Base-by-base conservation (phyloP, 176 grass and related monocot genomes). In the Tillandsia leiboldiana region DNA sequence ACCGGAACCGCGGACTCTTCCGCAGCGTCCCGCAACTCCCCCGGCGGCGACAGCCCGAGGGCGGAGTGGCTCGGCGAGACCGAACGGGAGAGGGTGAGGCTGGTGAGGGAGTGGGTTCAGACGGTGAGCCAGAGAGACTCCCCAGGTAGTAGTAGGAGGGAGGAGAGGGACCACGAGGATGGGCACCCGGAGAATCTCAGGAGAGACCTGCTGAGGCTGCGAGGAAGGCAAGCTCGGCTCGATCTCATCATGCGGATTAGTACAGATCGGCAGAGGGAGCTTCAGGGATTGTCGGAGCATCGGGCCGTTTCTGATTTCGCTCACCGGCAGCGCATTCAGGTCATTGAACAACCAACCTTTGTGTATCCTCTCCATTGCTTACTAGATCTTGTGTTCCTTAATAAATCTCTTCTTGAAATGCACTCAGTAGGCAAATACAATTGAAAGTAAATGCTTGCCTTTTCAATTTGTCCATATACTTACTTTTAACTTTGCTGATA, bases 311-410 rank as follows among this genome's bases (percentile, higher is more conserved):
- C 92, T 2, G 12, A 69, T 52, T 96, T 96, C 64, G 81, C 88
- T 2, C 86, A 91, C 48, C 85, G 88, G 51, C 68, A 65, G 63
- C 88, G 81, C 70, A 91, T 96, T 82, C 88, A 89, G 88, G 92
- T 96, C 58, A 70, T 75, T 50, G 0, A 53, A 14, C 14, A 0
- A 56, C 63, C 14, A 0, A 56, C 63, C 13, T n/a, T 20, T 76
- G 51, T 69, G 10, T 10, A 9, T 47, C 51, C 23, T 18, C 13
- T 59, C 18, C 22, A 22, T 59, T 20, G 1, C 8, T 17, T 59
- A 59, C 5, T 59, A 33, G 29, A 33, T 33, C 29, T 8, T 59
- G 6, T 59, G n/a, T 58, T 58, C 54, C 52, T 18, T 59, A 20
- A 17, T 17, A 53, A 28, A n/a, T 42, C 33, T 42, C 33, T 42